Percentiles rank a stretch among this genome's conserved stretches.
These are phyloP conservation scores for Uromyces viciae-fabae DNA, from an alignment of 1,284 basidiomycete species.

Conservation along the genomic window DNA sequence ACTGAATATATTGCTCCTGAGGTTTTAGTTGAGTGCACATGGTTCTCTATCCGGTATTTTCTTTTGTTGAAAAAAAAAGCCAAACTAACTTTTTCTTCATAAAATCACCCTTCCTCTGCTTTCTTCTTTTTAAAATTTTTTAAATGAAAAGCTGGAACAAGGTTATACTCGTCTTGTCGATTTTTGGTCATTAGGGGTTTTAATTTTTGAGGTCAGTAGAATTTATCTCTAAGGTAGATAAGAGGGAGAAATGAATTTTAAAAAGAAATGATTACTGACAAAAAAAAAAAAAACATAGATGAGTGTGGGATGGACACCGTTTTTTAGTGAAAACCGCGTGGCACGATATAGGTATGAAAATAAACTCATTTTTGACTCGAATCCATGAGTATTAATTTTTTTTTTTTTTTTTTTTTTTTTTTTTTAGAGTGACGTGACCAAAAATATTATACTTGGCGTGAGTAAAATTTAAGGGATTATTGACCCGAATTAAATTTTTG, in stretches of 20 bases:
- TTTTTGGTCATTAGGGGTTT: conserved; percentile 55
- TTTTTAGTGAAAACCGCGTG: conserved; percentile 55
- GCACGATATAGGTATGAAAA: conserved; percentile 44
- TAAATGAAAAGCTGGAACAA: conserved; percentile 51
- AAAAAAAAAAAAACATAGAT: too few species aligned
- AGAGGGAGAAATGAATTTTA: too few species aligned
- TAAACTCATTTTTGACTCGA: conserved; percentile 50
- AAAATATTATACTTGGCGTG: conserved; percentile 34
- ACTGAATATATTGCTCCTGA: conserved; percentile 57
- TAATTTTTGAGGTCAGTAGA: conserved; percentile 44
- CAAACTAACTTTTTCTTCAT: neutral
- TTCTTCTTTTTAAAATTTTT: too few species aligned
- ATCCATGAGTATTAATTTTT: conserved; percentile 53
- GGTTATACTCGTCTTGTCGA: conserved; percentile 56
- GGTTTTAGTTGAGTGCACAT: conserved; percentile 50
- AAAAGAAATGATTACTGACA: too few species aligned
- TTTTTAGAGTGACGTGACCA: conserved; percentile 11
- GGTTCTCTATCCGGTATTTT: neutral
- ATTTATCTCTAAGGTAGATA: neutral
- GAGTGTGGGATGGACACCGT: conserved; percentile 57
- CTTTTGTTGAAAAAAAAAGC: neutral
- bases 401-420: neutral
- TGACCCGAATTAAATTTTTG: too few species aligned
- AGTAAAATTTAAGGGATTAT: neutral
- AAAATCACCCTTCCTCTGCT: too few species aligned